These are phyloP conservation scores for Hypoxylon sp. DNA, from an alignment of 2,329 filamentous ascomycete species.

Conservation along the genomic window DNA sequence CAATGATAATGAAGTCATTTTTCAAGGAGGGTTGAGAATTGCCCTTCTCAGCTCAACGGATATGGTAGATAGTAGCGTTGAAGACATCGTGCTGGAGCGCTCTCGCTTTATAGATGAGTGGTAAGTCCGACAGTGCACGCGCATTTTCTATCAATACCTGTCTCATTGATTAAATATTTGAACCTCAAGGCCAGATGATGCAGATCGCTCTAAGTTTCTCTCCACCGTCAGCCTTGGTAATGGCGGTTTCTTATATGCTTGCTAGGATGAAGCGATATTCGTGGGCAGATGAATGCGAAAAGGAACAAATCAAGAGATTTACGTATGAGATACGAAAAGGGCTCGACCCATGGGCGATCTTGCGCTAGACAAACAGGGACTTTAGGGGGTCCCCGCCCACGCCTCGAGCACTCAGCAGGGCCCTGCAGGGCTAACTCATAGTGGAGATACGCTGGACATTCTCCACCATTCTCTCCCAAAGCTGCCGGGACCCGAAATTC, in stretches of 20 bases:
- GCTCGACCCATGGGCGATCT: too few species aligned
- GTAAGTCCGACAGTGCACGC: neutral
- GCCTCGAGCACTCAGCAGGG: neutral
- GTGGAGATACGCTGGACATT: too few species aligned
- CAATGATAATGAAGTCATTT: neutral
- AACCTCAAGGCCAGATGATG: neutral
- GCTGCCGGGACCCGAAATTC: too few species aligned
- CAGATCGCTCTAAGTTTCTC: neutral
- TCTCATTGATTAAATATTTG: neutral
- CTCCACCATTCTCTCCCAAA: too few species aligned
- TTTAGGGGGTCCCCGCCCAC: neutral
- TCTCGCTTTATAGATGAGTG: neutral
- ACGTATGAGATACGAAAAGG: constrained; percentile 14
- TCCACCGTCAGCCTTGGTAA: neutral
- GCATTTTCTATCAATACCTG: neutral
- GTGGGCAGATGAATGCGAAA: neutral
- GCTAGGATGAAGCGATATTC: neutral
- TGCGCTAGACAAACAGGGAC: neutral
- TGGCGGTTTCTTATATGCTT: neutral
- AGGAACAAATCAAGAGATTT: neutral
- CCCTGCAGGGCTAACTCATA: neutral
- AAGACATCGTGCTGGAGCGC: neutral
- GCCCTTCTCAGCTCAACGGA: neutral
- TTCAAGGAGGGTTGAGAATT: neutral
- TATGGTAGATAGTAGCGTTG: neutral